These are phyloP conservation scores for Carex littledalei DNA, from an alignment of 176 grass and related monocot genomes.

Conservation along the genomic window DNA sequence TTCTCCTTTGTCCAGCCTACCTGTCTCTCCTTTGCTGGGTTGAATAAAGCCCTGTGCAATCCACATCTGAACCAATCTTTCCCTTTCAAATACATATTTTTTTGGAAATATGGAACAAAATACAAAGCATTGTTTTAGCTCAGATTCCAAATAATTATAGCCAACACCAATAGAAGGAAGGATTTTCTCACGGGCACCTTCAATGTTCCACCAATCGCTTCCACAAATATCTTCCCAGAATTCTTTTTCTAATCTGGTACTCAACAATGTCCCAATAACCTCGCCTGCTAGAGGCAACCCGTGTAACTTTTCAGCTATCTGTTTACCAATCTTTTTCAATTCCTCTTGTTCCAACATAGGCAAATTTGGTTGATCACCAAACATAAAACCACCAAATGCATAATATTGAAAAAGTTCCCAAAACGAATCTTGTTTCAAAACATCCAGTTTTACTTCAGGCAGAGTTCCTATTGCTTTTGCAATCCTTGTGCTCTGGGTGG, in stretches of 20 bases:
- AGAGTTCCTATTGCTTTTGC: slow-evolving; percentile 14
- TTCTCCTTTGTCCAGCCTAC: neutral
- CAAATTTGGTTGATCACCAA: neutral
- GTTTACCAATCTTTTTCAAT: slow-evolving; percentile 18
- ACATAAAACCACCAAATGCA: slow-evolving; percentile 25
- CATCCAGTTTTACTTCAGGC: neutral
- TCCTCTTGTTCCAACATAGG: neutral
- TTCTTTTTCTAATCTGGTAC: neutral
- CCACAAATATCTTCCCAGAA: slow-evolving; percentile 23
- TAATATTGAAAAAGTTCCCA: slow-evolving; percentile 23
- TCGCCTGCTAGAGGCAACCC: slow-evolving; percentile 31
- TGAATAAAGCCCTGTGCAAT: slow-evolving; percentile 33
- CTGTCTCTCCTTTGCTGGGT: neutral
- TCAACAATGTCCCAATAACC: slow-evolving; percentile 18
- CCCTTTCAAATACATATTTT: slow-evolving; percentile 28
- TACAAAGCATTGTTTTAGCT: slow-evolving; percentile 33
- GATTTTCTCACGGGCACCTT: slow-evolving; percentile 3
- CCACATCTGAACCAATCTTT: slow-evolving; percentile 44
- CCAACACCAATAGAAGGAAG: slow-evolving; percentile 25
- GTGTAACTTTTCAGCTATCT: slow-evolving; percentile 26
- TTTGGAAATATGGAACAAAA: slow-evolving; percentile 38
- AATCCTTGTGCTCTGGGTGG: neutral
- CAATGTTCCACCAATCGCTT: slow-evolving; percentile 35
- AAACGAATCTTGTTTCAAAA: neutral
- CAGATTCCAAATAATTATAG: slow-evolving; percentile 26